These are phyloP conservation scores for Litchi chinensis DNA, from an alignment of 345 rosid species.

Conservation along the genomic window DNA sequence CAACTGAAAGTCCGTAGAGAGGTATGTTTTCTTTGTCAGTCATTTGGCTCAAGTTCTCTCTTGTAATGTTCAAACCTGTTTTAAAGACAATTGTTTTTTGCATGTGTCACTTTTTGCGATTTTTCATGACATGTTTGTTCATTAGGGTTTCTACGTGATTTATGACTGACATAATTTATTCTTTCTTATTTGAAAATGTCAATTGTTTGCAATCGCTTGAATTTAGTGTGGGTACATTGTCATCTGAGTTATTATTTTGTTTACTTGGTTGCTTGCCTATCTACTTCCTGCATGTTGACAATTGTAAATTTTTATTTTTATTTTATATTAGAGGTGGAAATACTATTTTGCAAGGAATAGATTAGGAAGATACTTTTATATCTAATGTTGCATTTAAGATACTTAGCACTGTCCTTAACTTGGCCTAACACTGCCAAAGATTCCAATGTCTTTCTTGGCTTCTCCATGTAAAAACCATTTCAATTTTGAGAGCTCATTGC, in stretches of 20 bases:
- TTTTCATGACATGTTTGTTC: not conserved
- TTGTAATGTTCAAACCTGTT: not conserved
- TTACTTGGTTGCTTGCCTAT: not conserved
- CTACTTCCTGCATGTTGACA: not conserved
- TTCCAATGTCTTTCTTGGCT: not conserved
- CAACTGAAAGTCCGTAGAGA: conserved; percentile 73
- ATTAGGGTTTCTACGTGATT: not conserved
- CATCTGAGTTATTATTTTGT: not conserved
- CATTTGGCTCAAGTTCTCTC: not conserved
- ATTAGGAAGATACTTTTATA: not conserved
- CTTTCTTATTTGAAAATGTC: conserved; percentile 2
- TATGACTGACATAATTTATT: conserved; percentile 1
- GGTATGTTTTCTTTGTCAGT: conserved; percentile 43
- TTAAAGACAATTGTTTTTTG: not conserved
- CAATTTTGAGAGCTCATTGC: not conserved
- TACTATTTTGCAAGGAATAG: not conserved
- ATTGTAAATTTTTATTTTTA: not conserved
- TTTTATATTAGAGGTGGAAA: not conserved
- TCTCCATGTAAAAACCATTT: not conserved
- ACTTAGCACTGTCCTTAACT: not conserved
- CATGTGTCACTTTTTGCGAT: not conserved
- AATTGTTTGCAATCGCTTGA: not conserved
- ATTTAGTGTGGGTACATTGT: conserved; percentile 1
- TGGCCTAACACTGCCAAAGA: not conserved
- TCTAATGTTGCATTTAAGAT: not conserved